A percentile compares a stretch with the other conserved stretches of the same genome.
phyloP scores from a whole-genome alignment of 768 basidiomycete genomes.

The Leccinum obscurum region DNA sequence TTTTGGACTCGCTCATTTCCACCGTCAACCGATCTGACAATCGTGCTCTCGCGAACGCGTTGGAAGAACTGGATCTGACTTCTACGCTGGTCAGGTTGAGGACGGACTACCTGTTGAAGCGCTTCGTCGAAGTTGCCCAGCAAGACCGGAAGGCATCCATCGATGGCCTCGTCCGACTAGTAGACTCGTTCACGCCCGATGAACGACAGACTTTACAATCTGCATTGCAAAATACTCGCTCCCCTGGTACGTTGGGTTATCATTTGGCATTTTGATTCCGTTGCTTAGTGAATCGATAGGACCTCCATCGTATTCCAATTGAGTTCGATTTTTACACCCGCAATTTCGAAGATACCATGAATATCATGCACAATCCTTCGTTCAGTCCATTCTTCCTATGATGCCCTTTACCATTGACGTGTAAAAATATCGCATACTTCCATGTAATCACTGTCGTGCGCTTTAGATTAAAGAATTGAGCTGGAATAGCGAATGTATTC shows the following conservation, averaged over 20 bases:
- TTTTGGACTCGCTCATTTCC: constrained; percentile 63
- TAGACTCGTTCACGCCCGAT: constrained; percentile 72
- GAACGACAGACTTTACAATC: constrained; percentile 62
- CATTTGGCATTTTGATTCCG: neutral
- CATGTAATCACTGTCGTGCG: constrained; percentile 14
- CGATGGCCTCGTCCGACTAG: constrained; percentile 69
- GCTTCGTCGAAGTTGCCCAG: constrained; percentile 65
- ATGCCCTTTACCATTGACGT: constrained; percentile 9
- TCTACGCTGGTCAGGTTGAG: constrained; percentile 63
- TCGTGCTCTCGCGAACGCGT: constrained; percentile 56
- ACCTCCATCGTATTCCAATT: constrained; percentile 43
- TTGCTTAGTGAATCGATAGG: constrained; percentile 27
- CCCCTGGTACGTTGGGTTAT: constrained; percentile 50
- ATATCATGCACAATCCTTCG: constrained; percentile 2
- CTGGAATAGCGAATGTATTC: neutral
- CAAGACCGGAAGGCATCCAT: constrained; percentile 78
- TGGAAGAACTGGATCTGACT: constrained; percentile 72
- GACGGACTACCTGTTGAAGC: constrained; percentile 65
- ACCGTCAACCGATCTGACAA: constrained; percentile 54
- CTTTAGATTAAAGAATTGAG: neutral
- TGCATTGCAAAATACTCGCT: constrained; percentile 60
- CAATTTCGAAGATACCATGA: constrained; percentile 7
- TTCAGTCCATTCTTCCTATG: constrained; percentile 7
- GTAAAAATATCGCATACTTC: constrained; percentile 22
- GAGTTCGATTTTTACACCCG: constrained; percentile 5